Evolutionary conservation across 2,329 filamentous ascomycete species (phyloP).

Genomic region (Polytolypa hystricis): DNA sequence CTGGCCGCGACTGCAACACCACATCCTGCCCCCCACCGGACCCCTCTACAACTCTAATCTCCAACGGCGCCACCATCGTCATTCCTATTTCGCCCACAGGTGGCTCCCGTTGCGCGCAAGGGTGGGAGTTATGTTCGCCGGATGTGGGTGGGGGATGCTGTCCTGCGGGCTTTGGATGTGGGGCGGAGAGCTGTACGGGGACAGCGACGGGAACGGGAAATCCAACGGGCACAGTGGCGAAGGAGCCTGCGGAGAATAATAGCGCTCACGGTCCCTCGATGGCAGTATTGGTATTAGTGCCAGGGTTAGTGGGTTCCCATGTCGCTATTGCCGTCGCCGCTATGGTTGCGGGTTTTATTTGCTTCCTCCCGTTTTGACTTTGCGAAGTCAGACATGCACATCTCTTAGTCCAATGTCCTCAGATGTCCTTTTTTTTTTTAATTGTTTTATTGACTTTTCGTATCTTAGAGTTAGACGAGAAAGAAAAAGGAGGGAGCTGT

Average conservation of each 20-base stretch:
- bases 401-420: too few relatives aligned
- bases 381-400: too few relatives aligned
- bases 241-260: slow-evolving; percentile 21
- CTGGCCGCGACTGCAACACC: slow-evolving; percentile 71
- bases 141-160: slow-evolving; percentile 71
- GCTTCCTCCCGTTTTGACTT: too few relatives aligned
- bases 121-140: slow-evolving; percentile 64
- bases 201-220: slow-evolving; percentile 34
- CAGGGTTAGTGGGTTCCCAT: too few relatives aligned
- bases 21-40: slow-evolving; percentile 59
- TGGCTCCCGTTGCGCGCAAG: slow-evolving; percentile 51
- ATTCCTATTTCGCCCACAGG: slow-evolving; percentile 39
- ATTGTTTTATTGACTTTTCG: too few relatives aligned
- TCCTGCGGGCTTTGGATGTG: slow-evolving; percentile 65
- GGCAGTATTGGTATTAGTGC: not conserved
- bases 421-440: too few relatives aligned
- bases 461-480: too few relatives aligned
- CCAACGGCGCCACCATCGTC: slow-evolving; percentile 58
- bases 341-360: too few relatives aligned
- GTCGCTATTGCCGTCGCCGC: too few relatives aligned
- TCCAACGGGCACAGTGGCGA: slow-evolving; percentile 42
- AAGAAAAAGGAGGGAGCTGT: too few relatives aligned
- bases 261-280: not conserved
- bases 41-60: slow-evolving; percentile 53
- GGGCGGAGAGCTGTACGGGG: slow-evolving; percentile 58